Evolutionary conservation across 2,329 filamentous ascomycete genomes (phyloP).

Genomic region (Parastagonospora avenae): DNA sequence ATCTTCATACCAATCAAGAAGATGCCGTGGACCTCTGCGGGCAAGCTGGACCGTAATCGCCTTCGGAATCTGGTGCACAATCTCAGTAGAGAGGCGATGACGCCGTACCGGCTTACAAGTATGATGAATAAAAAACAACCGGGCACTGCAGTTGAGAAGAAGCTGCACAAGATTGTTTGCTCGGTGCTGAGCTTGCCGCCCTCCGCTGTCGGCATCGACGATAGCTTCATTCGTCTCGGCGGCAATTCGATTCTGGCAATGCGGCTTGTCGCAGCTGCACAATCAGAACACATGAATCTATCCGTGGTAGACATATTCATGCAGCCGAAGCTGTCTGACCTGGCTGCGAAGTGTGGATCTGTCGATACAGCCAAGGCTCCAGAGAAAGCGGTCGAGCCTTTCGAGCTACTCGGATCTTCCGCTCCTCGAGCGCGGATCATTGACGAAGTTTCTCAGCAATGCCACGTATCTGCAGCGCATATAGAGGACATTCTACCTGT

Average conservation of each 20-base stretch:
- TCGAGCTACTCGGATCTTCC: conserved; percentile 23
- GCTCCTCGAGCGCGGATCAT: conserved; percentile 18
- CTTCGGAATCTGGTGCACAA: conserved; percentile 33
- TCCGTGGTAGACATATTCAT: conserved; percentile 41
- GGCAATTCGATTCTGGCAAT: conserved; percentile 41
- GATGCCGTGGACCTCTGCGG: conserved; percentile 39
- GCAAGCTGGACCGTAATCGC: conserved; percentile 41
- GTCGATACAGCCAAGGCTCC: conserved; percentile 1
- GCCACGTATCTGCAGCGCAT: conserved; percentile 19
- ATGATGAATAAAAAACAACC: conserved; percentile 37
- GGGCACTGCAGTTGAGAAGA: conserved; percentile 33
- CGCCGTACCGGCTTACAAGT: conserved; percentile 35
- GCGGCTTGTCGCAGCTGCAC: conserved; percentile 35
- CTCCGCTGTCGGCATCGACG: conserved; percentile 36
- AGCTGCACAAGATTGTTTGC: conserved; percentile 37
- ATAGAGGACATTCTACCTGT: conserved; percentile 50
- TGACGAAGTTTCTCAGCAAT: conserved; percentile 29
- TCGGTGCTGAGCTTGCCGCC: conserved; percentile 31
- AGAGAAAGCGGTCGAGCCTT: conserved; percentile 24
- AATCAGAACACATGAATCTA: conserved; percentile 31
- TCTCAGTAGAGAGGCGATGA: conserved; percentile 34
- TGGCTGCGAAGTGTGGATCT: conserved; percentile 30
- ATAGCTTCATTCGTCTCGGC: conserved; percentile 42
- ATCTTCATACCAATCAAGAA: conserved; percentile 39
- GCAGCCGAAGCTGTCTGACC: conserved; percentile 35